Evolutionary conservation across 306 rosid genomes (phyloP), one percentile per base, ranked within the genome.

Genomic region (Prunus fruticosa): DNA sequence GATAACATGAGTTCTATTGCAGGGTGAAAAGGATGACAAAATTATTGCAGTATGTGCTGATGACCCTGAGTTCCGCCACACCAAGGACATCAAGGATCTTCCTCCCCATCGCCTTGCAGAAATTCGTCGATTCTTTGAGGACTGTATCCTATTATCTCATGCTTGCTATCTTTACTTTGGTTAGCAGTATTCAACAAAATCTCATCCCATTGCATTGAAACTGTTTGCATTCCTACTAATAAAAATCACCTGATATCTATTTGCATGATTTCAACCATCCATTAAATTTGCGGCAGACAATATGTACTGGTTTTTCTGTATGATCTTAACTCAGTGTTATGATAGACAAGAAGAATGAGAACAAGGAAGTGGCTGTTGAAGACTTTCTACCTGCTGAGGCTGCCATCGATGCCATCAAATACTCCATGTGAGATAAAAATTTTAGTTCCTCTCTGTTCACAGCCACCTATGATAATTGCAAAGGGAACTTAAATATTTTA

Each of bases 21-120:
- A 95, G 97, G 99, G 99, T 46, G 99, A 95, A 81, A 91, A 82
- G 83, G 99, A 95, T 95, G 99, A 95, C 90, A 95, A 95, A 77
- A 95, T 95, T 71, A 95, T 95, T 79, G 99, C 99, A 66, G 99
- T 95, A 51, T 95, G 99, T 79, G 97, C 97, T 27, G 97, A 95
- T 76, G 99, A 92, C 84, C 99, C 97, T 8, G 97, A 92, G 84
- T 95, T 83, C 73, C 96, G 93, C 68, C 97, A 95, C 64, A 89
- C 86, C 87, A 86, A 22, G 2, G 97, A 92, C 84, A 91, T 92
- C 89, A 89, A 88, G 73, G 93, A 92, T 81, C 86, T 95, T 84
- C 88, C 97, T 83, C 99, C 99, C 23, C 99, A 95, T 68, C 93
- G 99, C 49, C 88, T 95, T 27, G 97, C 96, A 78, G 99, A 95